A percentile compares a stretch with the other conserved stretches of the same genome.
Conservation (phyloP, 768 basidiomycete genomes). For the Russula foetens region DNA sequence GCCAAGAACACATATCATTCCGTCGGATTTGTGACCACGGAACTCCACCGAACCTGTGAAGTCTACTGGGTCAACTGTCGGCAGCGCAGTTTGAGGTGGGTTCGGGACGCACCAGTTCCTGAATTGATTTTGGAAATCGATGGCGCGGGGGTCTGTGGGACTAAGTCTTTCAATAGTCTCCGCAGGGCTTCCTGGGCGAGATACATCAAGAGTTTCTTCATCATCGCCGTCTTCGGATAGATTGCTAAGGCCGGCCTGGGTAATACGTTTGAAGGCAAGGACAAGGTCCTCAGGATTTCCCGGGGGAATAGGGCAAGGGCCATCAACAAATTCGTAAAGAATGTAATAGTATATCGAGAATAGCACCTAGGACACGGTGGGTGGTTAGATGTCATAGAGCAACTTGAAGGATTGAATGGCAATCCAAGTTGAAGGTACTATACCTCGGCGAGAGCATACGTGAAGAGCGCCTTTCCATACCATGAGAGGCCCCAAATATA, state of each 20-base stretch:
- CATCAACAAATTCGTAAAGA: constrained; percentile 41
- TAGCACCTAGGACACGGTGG: constrained; percentile 37
- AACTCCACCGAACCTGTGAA: constrained; percentile 61
- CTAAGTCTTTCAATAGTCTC: constrained; percentile 53
- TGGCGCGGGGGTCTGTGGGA: constrained; percentile 56
- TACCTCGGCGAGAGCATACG: constrained; percentile 53
- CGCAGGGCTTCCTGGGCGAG: constrained; percentile 51
- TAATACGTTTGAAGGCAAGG: constrained; percentile 48
- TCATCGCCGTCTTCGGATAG: constrained; percentile 46
- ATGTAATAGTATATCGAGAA: constrained; percentile 61
- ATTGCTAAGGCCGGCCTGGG: constrained; percentile 55
- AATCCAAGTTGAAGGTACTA: too few species aligned
- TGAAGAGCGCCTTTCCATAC: constrained; percentile 35
- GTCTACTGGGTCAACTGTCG: not conserved
- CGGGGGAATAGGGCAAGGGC: constrained; percentile 36
- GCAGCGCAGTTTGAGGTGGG: not conserved
- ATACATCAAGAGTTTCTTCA: constrained; percentile 41
- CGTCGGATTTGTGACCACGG: constrained; percentile 65
- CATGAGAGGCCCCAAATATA: constrained; percentile 36
- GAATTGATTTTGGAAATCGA: constrained; percentile 62
- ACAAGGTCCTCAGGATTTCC: constrained; percentile 51
- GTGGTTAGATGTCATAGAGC: not conserved
- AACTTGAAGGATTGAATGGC: too few species aligned
- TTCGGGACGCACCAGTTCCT: constrained; percentile 40
- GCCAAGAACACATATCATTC: constrained; percentile 60